These are phyloP conservation scores for Waitea zeae DNA, from an alignment of 1,284 basidiomycete genomes.

Conservation along the genomic window DNA sequence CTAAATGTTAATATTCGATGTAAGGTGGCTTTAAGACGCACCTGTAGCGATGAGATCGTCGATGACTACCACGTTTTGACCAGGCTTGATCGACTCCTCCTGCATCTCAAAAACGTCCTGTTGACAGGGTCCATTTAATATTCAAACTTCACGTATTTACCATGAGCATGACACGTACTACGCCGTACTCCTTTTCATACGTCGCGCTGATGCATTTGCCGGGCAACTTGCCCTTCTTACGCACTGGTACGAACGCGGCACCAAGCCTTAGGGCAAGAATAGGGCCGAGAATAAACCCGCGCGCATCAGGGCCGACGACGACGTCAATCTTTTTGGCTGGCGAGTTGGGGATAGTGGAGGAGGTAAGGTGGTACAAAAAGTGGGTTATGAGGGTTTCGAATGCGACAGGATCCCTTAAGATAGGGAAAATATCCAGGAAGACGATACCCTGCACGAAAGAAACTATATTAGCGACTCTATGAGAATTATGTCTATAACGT, in stretches of 20 bases:
- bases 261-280: conserved; percentile 83
- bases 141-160: background rate
- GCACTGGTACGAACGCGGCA: conserved; percentile 91
- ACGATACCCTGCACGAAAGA: conserved; percentile 39
- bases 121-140: conserved; percentile 2
- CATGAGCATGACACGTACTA: conserved; percentile 33
- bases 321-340: conserved; percentile 72
- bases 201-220: conserved; percentile 64
- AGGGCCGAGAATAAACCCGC: conserved; percentile 93
- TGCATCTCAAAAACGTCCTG: conserved; percentile 96
- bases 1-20: background rate
- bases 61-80: conserved; percentile 77
- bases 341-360: conserved; percentile 45
- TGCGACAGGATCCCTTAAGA: conserved; percentile 67
- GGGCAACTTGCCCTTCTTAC: conserved; percentile 91
- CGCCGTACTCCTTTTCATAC: conserved; percentile 92
- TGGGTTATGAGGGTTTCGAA: conserved; percentile 90
- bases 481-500: background rate
- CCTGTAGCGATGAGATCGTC: conserved; percentile 98
- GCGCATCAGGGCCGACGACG: conserved; percentile 89
- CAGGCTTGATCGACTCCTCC: conserved; percentile 64
- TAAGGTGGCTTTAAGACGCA: conserved; percentile 13
- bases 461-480: conserved; percentile 1
- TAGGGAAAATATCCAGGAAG: conserved; percentile 85
- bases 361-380: conserved; percentile 75